phyloP scores from a whole-genome alignment of 345 rosid genomes.

The Luvunga scandens region DNA sequence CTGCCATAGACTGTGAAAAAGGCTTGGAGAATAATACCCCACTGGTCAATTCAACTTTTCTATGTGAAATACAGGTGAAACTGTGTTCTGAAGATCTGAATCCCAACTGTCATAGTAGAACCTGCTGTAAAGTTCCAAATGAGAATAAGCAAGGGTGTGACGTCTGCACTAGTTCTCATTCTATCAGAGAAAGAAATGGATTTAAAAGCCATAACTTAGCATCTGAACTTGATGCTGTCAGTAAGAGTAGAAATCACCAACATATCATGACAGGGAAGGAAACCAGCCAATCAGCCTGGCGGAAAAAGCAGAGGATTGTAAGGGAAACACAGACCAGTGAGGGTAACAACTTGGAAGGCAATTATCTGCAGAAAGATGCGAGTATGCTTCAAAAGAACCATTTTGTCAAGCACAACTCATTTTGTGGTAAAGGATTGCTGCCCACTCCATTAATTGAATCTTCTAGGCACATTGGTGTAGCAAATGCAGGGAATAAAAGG shows the following conservation, averaged over 20 bases:
- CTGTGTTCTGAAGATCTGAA: not conserved
- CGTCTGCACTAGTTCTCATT: not conserved
- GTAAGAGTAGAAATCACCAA: not conserved
- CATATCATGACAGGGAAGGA: not conserved
- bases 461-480: not conserved
- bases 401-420: not conserved
- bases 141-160: not conserved
- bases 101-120: not conserved
- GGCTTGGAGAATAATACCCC: not conserved
- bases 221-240: constrained; percentile 2
- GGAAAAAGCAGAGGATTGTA: constrained; percentile 4
- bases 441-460: constrained; percentile 6
- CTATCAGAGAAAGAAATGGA: not conserved
- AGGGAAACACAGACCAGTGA: not conserved
- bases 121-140: not conserved
- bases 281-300: not conserved
- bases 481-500: not conserved
- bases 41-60: not conserved
- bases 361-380: not conserved
- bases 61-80: not conserved
- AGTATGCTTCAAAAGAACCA: constrained; percentile 4
- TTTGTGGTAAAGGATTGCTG: not conserved
- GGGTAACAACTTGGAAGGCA: not conserved
- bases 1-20: not conserved
- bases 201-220: not conserved